phyloP scores from a whole-genome alignment of 495 filamentous ascomycete species.

The Neurospora hispaniola region DNA sequence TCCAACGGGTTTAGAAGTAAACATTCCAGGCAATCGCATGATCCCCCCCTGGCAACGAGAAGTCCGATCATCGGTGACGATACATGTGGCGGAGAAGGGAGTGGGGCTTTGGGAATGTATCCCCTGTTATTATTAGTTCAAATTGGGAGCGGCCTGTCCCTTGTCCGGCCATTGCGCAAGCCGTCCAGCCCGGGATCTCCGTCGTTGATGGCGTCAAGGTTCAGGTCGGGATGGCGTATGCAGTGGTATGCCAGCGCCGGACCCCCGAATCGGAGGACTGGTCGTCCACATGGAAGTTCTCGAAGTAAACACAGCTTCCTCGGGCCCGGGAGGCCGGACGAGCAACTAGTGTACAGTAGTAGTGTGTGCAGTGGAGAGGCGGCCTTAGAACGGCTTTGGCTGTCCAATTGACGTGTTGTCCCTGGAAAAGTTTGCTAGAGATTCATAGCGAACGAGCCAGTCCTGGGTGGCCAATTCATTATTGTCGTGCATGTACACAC shows the following conservation, averaged over 20 bases:
- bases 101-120: background rate
- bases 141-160: background rate
- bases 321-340: background rate
- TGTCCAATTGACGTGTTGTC: background rate
- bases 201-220: background rate
- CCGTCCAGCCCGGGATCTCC: background rate
- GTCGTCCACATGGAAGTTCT: background rate
- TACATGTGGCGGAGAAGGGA: background rate
- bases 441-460: background rate
- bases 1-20: background rate
- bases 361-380: background rate
- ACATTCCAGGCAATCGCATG: background rate
- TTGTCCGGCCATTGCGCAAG: background rate
- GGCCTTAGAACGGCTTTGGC: background rate
- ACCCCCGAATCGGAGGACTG: background rate
- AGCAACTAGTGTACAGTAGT: background rate
- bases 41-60: background rate
- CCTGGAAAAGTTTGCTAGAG: background rate
- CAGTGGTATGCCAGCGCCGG: background rate
- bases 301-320: background rate
- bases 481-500: background rate
- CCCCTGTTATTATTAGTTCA: background rate
- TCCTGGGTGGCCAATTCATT: background rate
- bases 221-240: background rate
- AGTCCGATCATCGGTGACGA: background rate